Evolutionary conservation across 352 stramenopile species (phyloP).

Genomic region (Phytophthora pini): DNA sequence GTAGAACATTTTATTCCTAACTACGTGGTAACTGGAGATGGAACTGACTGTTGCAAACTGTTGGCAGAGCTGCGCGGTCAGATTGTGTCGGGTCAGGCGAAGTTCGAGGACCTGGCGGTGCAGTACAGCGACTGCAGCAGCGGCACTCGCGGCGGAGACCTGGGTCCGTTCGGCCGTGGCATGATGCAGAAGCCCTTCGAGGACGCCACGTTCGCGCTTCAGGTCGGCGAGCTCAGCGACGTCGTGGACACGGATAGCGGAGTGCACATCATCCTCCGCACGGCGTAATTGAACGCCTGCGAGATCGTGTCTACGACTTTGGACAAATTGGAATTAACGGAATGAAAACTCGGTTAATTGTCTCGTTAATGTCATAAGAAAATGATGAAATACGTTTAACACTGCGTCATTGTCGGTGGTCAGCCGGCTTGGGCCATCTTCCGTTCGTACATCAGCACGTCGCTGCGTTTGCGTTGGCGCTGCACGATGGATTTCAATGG

Average conservation of each 20-base stretch:
- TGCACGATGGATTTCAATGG: conserved; percentile 14
- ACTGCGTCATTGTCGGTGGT: neutral
- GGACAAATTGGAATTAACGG: conserved; percentile 4
- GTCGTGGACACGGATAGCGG: conserved; percentile 97
- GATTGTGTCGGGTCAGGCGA: conserved; percentile 82
- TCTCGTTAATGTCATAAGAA: conserved; percentile 4
- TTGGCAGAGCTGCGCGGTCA: conserved; percentile 68
- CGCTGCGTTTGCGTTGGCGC: conserved; percentile 8
- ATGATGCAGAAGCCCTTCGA: conserved; percentile 95
- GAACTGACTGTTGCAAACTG: conserved; percentile 1
- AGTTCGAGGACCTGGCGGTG: conserved; percentile 79
- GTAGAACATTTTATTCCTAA: conserved; percentile 21
- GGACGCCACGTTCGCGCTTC: conserved; percentile 91
- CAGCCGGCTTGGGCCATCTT: conserved; percentile 21
- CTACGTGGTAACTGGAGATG: neutral
- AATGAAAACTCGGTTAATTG: conserved; percentile 20
- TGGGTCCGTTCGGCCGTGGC: conserved; percentile 88
- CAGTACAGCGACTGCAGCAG: conserved; percentile 90
- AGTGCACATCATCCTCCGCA: conserved; percentile 97
- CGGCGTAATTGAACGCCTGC: conserved; percentile 51
- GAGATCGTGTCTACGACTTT: neutral
- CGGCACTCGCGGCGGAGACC: conserved; percentile 86
- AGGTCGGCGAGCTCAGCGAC: conserved; percentile 93
- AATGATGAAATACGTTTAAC: conserved; percentile 5
- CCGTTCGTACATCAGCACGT: conserved; percentile 5